Percentiles rank a stretch among this genome's conserved stretches.
Evolutionary conservation across 768 basidiomycete genomes (phyloP).

Genomic region (Leccinellum luteum): DNA sequence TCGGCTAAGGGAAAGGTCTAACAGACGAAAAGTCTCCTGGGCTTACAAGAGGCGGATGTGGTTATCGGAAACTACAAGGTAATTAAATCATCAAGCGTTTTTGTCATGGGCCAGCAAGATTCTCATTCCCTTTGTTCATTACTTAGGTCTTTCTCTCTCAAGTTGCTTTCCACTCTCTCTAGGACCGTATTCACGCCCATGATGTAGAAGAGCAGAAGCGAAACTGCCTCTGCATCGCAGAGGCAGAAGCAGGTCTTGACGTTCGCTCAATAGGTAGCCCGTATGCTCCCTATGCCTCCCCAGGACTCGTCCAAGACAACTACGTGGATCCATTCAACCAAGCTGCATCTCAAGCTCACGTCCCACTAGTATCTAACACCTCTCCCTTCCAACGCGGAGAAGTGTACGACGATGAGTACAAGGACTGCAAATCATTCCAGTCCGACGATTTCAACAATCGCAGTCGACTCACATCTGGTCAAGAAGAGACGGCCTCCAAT

Average conservation of each 20-base stretch:
- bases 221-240: too few relatives aligned
- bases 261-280: slow-evolving; percentile 30
- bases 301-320: slow-evolving; percentile 41
- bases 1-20: too few relatives aligned
- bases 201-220: too few relatives aligned
- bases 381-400: slow-evolving; percentile 79
- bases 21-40: too few relatives aligned
- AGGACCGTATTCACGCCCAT: slow-evolving; percentile 27
- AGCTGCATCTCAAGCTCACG: slow-evolving; percentile 57
- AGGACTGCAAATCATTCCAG: slow-evolving; percentile 68
- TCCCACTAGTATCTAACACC: slow-evolving; percentile 81
- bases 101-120: slow-evolving; percentile 28
- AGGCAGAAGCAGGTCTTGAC: too few relatives aligned
- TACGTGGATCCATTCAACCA: slow-evolving; percentile 53
- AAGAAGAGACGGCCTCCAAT: slow-evolving; percentile 75
- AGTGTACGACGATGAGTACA: slow-evolving; percentile 72
- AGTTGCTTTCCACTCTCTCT: slow-evolving; percentile 78
- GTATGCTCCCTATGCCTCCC: slow-evolving; percentile 72
- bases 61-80: too few relatives aligned
- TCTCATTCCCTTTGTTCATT: background rate
- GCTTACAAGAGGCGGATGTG: too few relatives aligned
- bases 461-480: slow-evolving; percentile 72
- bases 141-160: slow-evolving; percentile 86
- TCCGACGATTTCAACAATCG: slow-evolving; percentile 79
- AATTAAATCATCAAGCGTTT: background rate